Evolutionary conservation across 345 rosid genomes (phyloP).

Genomic region (Lepidium aucheri): DNA sequence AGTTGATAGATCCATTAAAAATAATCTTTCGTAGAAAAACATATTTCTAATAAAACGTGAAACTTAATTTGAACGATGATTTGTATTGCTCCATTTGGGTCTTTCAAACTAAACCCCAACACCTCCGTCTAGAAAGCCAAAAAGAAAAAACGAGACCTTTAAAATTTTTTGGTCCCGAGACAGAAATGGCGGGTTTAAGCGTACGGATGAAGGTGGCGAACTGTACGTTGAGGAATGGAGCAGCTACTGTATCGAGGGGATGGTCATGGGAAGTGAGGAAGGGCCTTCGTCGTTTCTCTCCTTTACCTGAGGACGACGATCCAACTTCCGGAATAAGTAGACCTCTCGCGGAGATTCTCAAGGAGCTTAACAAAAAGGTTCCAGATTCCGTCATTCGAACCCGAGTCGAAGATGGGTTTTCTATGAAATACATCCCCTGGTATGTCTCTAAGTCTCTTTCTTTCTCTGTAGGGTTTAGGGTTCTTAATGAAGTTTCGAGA

Average conservation of each 20-base stretch:
- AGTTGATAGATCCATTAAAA: no score
- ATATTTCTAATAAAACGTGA: no score
- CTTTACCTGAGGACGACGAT: conserved; percentile 29
- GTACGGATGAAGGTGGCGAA: conserved; percentile 7
- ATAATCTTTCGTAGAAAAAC: no score
- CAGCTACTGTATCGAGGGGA: not conserved
- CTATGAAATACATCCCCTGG: conserved; percentile 78
- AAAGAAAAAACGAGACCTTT: not conserved
- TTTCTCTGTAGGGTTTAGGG: not conserved
- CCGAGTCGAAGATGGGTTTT: conserved; percentile 53
- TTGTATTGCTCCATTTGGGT: no score
- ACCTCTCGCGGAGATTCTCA: conserved; percentile 61
- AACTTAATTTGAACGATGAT: no score
- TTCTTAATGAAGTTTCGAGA: not conserved
- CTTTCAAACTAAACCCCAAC: not conserved
- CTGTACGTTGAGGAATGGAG: conserved; percentile 15
- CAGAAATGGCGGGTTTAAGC: conserved; percentile 20
- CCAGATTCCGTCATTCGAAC: conserved; percentile 50
- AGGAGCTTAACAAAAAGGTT: conserved; percentile 71
- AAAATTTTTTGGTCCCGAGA: conserved; percentile 5
- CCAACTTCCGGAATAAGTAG: conserved; percentile 66
- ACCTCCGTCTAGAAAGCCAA: not conserved
- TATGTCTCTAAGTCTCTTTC: conserved; percentile 3
- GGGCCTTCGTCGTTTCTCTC: conserved; percentile 7
- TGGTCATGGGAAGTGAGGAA: conserved; percentile 6